phyloP scores from a whole-genome alignment of 1,284 basidiomycete species.

The Leccinum griseonigrum region DNA sequence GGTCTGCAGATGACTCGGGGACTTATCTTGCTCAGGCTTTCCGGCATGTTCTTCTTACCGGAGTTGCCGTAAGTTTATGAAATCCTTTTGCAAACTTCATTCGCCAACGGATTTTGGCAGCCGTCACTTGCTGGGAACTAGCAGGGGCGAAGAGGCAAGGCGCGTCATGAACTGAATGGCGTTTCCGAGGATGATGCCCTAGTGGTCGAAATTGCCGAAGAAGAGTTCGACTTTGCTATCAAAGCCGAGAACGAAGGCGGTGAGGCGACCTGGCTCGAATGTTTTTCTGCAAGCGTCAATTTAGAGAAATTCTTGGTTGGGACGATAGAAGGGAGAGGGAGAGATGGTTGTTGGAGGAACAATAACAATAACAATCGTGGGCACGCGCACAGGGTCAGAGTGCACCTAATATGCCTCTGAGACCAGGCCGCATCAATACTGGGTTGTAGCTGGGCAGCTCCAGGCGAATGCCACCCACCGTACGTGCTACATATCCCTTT shows the following conservation, averaged over 20 bases:
- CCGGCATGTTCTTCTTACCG: constrained; percentile 73
- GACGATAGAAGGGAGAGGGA: constrained; percentile 66
- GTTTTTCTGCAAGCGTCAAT: constrained; percentile 68
- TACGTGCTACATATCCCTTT: constrained; percentile 37
- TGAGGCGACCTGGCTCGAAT: constrained; percentile 76
- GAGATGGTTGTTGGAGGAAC: constrained; percentile 44
- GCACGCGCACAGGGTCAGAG: constrained; percentile 43
- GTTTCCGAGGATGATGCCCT: constrained; percentile 41
- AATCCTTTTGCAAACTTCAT: not conserved
- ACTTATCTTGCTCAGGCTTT: constrained; percentile 48
- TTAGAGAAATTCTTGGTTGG: constrained; percentile 93
- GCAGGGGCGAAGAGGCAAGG: constrained; percentile 52
- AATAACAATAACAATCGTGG: constrained; percentile 40
- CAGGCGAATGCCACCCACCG: constrained; percentile 77
- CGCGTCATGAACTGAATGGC: constrained; percentile 64
- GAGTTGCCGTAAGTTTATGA: constrained; percentile 63
- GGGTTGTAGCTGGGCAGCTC: constrained; percentile 81
- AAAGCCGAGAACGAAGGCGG: constrained; percentile 72
- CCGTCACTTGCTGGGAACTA: constrained; percentile 59
- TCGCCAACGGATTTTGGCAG: constrained; percentile 31
- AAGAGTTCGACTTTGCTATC: constrained; percentile 68
- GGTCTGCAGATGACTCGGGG: constrained; percentile 71
- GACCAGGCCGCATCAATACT: constrained; percentile 56
- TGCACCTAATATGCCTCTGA: constrained; percentile 39
- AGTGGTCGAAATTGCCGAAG: constrained; percentile 39